Base-by-base conservation (phyloP, 2,329 filamentous ascomycete genomes). In the Ophiostoma piceae region DNA sequence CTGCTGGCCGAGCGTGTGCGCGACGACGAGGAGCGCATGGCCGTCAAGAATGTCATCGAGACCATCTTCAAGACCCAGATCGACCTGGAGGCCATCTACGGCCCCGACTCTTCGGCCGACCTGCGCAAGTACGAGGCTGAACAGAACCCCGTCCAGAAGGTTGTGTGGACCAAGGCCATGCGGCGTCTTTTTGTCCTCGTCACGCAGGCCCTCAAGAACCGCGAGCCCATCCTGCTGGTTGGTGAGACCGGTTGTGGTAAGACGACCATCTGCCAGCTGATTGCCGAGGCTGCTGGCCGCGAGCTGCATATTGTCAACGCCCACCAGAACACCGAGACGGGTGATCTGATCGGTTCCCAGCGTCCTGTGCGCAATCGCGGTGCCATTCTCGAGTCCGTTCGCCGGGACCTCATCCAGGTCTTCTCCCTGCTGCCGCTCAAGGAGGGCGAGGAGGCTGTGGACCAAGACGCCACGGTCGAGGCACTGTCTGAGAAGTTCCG, bases 181-280 rank as follows among this genome's bases (percentile, higher is more conserved):
- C 89, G 92, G 19, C 87, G 95, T 68, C 83, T 99, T 0, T 98
- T 94, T 76, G 88, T 96, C 7, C 84, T 99, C 14, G 92, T 99
- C n/a, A 88, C 90, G 5, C 86, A 91, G 75, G 95, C 95, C 0
- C 82, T 99, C 71, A 86, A 87, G 35, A 95, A 97, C 76, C 93
- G 96, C 72, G 95, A 99, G 78, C 95, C 95, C 0, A 92, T 99
- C 2, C 84, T 99, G 26, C 84, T 99, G 5, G 92, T 99, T 14
- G 95, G 95, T 72, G 96, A 99, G 78, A 99, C 95, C 22, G 95
- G 95, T 6, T 98, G 94, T 76, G 95, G 96, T 72, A 99, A 99
- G 81, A 99, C 95, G 0, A 97, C 94, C 1, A 91, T 99, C 7
- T 96, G 92, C 74, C 95, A 99, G 78, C 85, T 97, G 77, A 85